phyloP scores from a whole-genome alignment of 2,329 filamentous ascomycete genomes.

The Fusarium ramigenum region DNA sequence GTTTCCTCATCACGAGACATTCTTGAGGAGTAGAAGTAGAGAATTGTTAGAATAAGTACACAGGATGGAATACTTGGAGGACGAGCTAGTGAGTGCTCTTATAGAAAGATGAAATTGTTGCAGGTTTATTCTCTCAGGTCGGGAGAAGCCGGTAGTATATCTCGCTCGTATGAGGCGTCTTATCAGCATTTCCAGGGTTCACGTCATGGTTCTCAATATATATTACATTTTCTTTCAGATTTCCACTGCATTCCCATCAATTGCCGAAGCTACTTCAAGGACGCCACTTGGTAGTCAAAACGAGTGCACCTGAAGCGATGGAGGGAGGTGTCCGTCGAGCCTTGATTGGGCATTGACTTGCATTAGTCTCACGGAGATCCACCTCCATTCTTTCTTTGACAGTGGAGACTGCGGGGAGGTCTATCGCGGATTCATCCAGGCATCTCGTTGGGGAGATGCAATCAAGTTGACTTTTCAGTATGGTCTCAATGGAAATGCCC shows the following conservation, averaged over 20 bases:
- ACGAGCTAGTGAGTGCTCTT: rapidly evolving
- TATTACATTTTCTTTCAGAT: background rate
- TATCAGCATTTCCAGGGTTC: no score
- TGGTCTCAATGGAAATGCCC: rapidly evolving
- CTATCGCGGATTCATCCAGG: background rate
- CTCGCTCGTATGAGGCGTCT: background rate
- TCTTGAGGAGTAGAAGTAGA: rapidly evolving
- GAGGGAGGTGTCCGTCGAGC: background rate
- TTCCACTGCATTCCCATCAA: background rate
- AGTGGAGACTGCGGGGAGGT: background rate
- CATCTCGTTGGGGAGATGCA: background rate
- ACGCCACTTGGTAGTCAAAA: background rate
- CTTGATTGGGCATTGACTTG: background rate
- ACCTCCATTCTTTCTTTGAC: background rate
- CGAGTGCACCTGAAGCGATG: background rate
- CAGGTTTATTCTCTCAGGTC: no score
- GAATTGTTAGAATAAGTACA: rapidly evolving
- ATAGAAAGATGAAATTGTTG: background rate
- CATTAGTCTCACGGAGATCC: background rate
- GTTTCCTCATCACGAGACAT: background rate
- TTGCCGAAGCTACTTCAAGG: background rate
- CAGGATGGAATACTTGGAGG: rapidly evolving
- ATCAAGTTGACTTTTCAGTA: background rate
- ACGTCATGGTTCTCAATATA: background rate
- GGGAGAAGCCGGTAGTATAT: background rate